These are phyloP conservation scores for Kodamaea sagamina DNA, from an alignment of 805 yeast genomes.

Conservation along the genomic window DNA sequence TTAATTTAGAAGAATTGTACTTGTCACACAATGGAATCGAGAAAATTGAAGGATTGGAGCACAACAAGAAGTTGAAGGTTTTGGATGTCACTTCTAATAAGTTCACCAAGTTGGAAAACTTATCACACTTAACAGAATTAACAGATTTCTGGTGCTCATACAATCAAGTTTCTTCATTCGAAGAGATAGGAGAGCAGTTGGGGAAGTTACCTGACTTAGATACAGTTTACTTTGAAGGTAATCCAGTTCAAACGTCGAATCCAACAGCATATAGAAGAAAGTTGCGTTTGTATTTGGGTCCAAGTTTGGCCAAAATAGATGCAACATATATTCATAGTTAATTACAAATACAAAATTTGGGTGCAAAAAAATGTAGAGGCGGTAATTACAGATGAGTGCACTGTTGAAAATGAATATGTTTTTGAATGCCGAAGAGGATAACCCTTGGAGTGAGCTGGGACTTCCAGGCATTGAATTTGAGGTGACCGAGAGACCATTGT, in stretches of 20 bases:
- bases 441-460: too few relatives aligned
- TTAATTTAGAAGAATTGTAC: slow-evolving; percentile 80
- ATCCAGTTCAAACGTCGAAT: slow-evolving; percentile 75
- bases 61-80: slow-evolving; percentile 63
- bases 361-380: slow-evolving; percentile 9
- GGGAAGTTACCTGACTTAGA: slow-evolving; percentile 64
- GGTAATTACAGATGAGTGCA: too few relatives aligned
- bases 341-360: slow-evolving; percentile 1
- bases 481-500: too few relatives aligned
- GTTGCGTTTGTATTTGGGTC: slow-evolving; percentile 68
- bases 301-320: slow-evolving; percentile 79
- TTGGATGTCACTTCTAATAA: slow-evolving; percentile 82
- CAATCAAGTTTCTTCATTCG: slow-evolving; percentile 68
- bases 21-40: slow-evolving; percentile 80
- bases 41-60: slow-evolving; percentile 75
- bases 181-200: slow-evolving; percentile 67
- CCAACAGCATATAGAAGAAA: slow-evolving; percentile 87
- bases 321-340: slow-evolving; percentile 64
- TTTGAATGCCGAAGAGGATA: too few relatives aligned
- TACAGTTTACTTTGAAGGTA: slow-evolving; percentile 91
- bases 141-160: slow-evolving; percentile 95
- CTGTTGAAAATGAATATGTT: too few relatives aligned
- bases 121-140: slow-evolving; percentile 64
- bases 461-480: too few relatives aligned
- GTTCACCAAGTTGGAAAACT: slow-evolving; percentile 59